Conservation (phyloP, 2,329 filamentous ascomycete species). For the Colletotrichum sojae region DNA sequence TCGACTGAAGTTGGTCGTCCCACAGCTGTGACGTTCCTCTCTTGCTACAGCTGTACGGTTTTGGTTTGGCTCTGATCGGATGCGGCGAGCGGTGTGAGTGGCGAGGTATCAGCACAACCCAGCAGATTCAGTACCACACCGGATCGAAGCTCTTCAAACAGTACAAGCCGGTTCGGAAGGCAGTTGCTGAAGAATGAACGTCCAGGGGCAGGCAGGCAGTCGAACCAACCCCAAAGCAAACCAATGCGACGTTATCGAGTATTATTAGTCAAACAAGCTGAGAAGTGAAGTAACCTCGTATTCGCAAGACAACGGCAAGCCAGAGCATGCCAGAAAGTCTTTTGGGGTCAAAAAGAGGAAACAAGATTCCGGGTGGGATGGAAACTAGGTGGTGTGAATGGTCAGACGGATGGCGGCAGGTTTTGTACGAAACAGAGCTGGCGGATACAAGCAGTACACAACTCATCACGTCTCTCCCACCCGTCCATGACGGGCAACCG, state of each 20-base stretch:
- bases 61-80: constrained; percentile 17
- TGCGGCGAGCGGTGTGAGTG: constrained; percentile 35
- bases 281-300: constrained; percentile 15
- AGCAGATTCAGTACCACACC: background rate
- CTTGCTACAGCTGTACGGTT: constrained; percentile 14
- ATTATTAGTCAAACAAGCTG: constrained; percentile 10
- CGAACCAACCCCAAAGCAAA: background rate
- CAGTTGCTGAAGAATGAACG: background rate
- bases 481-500: constrained; percentile 9
- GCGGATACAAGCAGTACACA: constrained; percentile 41
- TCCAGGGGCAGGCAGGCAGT: background rate
- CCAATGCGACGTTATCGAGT: constrained; percentile 9
- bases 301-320: constrained; percentile 1
- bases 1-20: background rate
- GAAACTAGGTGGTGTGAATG: background rate
- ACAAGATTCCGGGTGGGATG: constrained; percentile 10
- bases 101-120: constrained; percentile 3
- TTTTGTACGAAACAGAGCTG: constrained; percentile 40
- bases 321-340: constrained; percentile 7
- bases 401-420: constrained; percentile 26
- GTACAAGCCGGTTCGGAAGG: background rate
- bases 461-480: constrained; percentile 12
- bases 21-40: constrained; percentile 7
- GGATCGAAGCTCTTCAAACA: background rate
- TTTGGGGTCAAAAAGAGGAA: constrained; percentile 30